These are phyloP conservation scores for Pseudomassariella vexata DNA, from an alignment of 2,329 filamentous ascomycete genomes.

Conservation along the genomic window DNA sequence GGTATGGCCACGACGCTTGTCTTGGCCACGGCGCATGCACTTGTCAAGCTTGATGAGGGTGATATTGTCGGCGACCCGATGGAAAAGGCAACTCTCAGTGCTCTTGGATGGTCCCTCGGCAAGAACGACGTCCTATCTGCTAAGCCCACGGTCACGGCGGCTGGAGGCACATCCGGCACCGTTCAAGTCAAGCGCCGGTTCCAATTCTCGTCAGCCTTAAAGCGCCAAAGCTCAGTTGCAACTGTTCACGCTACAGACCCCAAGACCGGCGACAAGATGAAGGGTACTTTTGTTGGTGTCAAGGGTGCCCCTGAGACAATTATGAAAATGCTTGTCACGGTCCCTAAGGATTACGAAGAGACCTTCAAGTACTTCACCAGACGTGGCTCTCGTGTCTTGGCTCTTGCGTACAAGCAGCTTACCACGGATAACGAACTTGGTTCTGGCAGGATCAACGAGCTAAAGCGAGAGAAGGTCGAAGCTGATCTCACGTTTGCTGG, in stretches of 20 bases:
- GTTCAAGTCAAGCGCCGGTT: slow-evolving; percentile 96
- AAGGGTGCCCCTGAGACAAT: slow-evolving; percentile 98
- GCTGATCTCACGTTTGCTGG: slow-evolving; percentile 81
- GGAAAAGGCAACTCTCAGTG: slow-evolving; percentile 91
- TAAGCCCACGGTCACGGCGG: slow-evolving; percentile 46
- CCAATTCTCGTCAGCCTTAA: slow-evolving; percentile 95
- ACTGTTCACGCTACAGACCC: slow-evolving; percentile 69
- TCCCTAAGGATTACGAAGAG: slow-evolving; percentile 88
- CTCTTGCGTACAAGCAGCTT: slow-evolving; percentile 89
- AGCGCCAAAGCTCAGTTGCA: slow-evolving; percentile 91
- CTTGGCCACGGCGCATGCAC: slow-evolving; percentile 86
- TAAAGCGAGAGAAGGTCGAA: slow-evolving; percentile 91
- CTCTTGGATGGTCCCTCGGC: slow-evolving; percentile 89
- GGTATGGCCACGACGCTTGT: slow-evolving; percentile 84
- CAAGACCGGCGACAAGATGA: slow-evolving; percentile 68
- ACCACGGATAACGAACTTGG: slow-evolving; percentile 76
- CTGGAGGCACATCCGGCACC: slow-evolving; percentile 55
- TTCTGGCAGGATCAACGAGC: slow-evolving; percentile 79
- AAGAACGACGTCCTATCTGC: slow-evolving; percentile 78
- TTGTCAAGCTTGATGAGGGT: slow-evolving; percentile 94
- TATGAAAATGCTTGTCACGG: slow-evolving; percentile 78
- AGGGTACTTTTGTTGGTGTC: slow-evolving; percentile 86
- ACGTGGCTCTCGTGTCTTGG: slow-evolving; percentile 89
- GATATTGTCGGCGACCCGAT: slow-evolving; percentile 97
- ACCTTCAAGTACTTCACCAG: slow-evolving; percentile 98